These are phyloP conservation scores for Fusarium algeriense DNA, from an alignment of 2,329 filamentous ascomycete species.

Conservation along the genomic window DNA sequence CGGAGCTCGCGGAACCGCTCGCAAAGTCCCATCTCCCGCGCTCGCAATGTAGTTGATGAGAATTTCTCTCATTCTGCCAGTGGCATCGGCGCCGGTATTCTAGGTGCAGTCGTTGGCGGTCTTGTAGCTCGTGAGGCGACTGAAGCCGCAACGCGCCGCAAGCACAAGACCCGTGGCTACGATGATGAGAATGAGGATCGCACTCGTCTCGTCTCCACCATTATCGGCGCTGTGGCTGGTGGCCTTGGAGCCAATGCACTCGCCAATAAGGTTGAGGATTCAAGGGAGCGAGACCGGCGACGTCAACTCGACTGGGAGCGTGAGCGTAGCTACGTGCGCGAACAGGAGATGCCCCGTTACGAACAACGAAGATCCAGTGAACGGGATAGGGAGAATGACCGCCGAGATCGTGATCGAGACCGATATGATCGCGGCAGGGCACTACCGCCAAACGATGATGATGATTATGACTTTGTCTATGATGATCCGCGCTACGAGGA, in stretches of 20 bases:
- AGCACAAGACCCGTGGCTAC: slow-evolving; percentile 46
- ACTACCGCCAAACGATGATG: slow-evolving; percentile 38
- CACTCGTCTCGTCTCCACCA: slow-evolving; percentile 59
- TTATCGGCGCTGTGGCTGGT: slow-evolving; percentile 67
- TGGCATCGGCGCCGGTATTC: slow-evolving; percentile 63
- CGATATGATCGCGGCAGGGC: slow-evolving; percentile 40
- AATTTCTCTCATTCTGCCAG: slow-evolving; percentile 63
- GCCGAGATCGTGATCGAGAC: slow-evolving; percentile 18
- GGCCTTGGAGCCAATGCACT: slow-evolving; percentile 67
- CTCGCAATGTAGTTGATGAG: slow-evolving; percentile 57
- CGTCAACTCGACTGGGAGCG: slow-evolving; percentile 54
- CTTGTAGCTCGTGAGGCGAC: slow-evolving; percentile 64
- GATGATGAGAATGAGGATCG: slow-evolving; percentile 48
- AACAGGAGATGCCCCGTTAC: slow-evolving; percentile 47
- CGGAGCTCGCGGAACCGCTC: slow-evolving; percentile 45
- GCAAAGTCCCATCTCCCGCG: slow-evolving; percentile 55
- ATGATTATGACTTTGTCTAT: slow-evolving; percentile 49
- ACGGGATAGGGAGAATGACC: slow-evolving; percentile 22
- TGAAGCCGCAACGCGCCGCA: slow-evolving; percentile 54
- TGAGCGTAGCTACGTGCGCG: slow-evolving; percentile 50
- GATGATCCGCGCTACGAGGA: slow-evolving; percentile 49
- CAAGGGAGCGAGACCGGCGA: slow-evolving; percentile 50
- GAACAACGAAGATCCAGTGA: slow-evolving; percentile 38
- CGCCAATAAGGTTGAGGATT: slow-evolving; percentile 58
- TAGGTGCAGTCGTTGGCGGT: slow-evolving; percentile 67